Percentiles rank a stretch among this genome's conserved stretches.
Conservation (phyloP, 768 basidiomycete genomes). For the Suillus fuscotomentosus region DNA sequence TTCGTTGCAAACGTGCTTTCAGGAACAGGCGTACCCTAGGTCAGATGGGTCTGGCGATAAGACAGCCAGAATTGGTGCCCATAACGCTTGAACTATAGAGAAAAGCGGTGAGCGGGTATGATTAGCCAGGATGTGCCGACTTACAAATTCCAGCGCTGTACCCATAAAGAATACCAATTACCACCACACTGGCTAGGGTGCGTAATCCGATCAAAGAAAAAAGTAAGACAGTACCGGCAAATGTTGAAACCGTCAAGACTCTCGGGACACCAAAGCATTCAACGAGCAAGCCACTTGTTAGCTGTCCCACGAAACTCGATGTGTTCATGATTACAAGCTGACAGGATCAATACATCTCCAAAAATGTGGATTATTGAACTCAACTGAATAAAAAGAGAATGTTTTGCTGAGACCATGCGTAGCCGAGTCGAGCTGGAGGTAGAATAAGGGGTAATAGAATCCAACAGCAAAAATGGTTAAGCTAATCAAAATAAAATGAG, state of each 20-base stretch:
- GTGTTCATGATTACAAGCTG: conserved; percentile 59
- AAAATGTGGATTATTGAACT: conserved; percentile 11
- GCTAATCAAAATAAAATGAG: conserved; percentile 9
- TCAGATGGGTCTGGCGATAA: conserved; percentile 49
- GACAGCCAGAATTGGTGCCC: conserved; percentile 44
- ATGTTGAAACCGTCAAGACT: conserved; percentile 32
- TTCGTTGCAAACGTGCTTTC: not conserved
- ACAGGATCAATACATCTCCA: not conserved
- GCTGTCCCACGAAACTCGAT: conserved; percentile 52
- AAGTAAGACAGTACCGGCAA: conserved; percentile 37
- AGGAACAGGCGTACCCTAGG: conserved; percentile 39
- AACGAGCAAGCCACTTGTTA: conserved; percentile 45
- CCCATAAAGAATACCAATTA: conserved; percentile 47
- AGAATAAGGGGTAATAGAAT: conserved; percentile 58
- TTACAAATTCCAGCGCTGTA: conserved; percentile 50
- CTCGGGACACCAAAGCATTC: conserved; percentile 44
- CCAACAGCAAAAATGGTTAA: conserved; percentile 36
- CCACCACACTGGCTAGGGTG: conserved; percentile 37
- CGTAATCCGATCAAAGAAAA: conserved; percentile 48
- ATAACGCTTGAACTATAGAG: conserved; percentile 33
- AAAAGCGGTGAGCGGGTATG: conserved; percentile 1
- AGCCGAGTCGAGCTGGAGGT: conserved; percentile 55
- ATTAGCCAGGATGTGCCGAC: conserved; percentile 8
- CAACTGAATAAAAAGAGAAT: conserved; percentile 61
- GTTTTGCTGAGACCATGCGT: conserved; percentile 42